Conservation (phyloP, 163 green algal genomes). For the Chlamydomonas reinhardtii region DNA sequence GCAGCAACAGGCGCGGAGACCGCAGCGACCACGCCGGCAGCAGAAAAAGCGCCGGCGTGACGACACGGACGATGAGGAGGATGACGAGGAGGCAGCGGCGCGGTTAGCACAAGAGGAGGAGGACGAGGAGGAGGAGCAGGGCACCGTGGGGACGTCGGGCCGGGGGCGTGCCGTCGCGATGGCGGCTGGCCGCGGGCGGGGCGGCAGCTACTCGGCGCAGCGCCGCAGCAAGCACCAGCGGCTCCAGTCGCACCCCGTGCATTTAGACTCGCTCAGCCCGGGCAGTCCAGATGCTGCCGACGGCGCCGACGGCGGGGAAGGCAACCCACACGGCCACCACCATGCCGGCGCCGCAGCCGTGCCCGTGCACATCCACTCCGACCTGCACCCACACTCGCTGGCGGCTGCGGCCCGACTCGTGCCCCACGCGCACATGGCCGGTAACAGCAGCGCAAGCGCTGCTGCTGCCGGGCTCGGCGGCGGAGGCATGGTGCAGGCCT, state of each 20-base stretch:
- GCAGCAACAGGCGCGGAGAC: background rate
- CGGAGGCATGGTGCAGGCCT: too few species aligned
- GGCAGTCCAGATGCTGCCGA: background rate
- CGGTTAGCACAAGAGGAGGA: background rate
- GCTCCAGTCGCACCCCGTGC: background rate
- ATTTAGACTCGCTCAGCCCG: background rate
- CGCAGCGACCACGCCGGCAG: background rate
- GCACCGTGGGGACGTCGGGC: background rate
- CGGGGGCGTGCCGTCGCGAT: background rate
- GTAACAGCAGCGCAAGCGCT: too few species aligned
- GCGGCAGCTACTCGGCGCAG: background rate
- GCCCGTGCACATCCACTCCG: too few species aligned
- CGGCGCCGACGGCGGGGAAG: background rate
- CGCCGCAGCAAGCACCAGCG: background rate
- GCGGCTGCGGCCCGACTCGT: too few species aligned
- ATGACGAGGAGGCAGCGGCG: background rate
- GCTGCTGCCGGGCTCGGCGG: too few species aligned
- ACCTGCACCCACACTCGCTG: too few species aligned
- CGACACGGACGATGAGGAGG: conserved; percentile 21
- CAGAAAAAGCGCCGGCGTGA: conserved; percentile 27
- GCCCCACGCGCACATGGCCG: too few species aligned
- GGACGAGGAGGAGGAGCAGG: background rate
- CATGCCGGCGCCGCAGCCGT: too few species aligned
- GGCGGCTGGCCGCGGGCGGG: too few species aligned
- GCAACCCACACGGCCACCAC: too few species aligned